Base-by-base conservation (phyloP, 139 green algal genomes). In the Zygnema cylindricum region DNA sequence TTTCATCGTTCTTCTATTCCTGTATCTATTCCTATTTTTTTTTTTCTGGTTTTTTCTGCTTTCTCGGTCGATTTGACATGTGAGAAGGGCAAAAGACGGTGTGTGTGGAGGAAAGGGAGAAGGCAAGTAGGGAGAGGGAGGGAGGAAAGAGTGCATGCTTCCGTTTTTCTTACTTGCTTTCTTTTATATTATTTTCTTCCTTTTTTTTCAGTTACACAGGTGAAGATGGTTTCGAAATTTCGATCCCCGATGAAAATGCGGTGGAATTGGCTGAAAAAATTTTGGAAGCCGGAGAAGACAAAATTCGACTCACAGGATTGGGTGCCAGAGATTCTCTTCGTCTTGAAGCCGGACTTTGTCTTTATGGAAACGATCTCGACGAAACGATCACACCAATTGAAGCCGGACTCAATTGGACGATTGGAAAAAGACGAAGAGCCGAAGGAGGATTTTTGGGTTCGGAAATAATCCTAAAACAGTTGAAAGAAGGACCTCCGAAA, bases 141-240 rank as follows among this genome's bases (percentile, higher is more conserved):
- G n/a, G n/a, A n/a, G n/a, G n/a, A n/a, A n/a, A n/a, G n/a, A n/a
- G n/a, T n/a, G n/a, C n/a, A n/a, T n/a, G n/a, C n/a, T n/a, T n/a
- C n/a, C n/a, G n/a, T n/a, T n/a, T n/a, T n/a, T n/a, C n/a, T n/a
- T n/a, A n/a, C n/a, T n/a, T n/a, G n/a, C n/a, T n/a, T n/a, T n/a
- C n/a, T n/a, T n/a, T n/a, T n/a, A n/a, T n/a, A n/a, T n/a, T n/a
- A n/a, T n/a, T n/a, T n/a, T n/a, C n/a, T n/a, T n/a, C n/a, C n/a
- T n/a, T n/a, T n/a, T n/a, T 35, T 81, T 87, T 38, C 1, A 98
- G 92, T 3, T 99, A 99, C 95, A 99, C 97, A 23, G 97, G 97
- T 21, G 98, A 99, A 93, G 98, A 99, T 85, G 98, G 98, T 0
- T 99, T 99, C 91, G 98, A 99, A 91, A 95, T 99, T 81, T 98